phyloP scores from a whole-genome alignment of 169 alveolate species.

The Plasmodium gonderi region DNA sequence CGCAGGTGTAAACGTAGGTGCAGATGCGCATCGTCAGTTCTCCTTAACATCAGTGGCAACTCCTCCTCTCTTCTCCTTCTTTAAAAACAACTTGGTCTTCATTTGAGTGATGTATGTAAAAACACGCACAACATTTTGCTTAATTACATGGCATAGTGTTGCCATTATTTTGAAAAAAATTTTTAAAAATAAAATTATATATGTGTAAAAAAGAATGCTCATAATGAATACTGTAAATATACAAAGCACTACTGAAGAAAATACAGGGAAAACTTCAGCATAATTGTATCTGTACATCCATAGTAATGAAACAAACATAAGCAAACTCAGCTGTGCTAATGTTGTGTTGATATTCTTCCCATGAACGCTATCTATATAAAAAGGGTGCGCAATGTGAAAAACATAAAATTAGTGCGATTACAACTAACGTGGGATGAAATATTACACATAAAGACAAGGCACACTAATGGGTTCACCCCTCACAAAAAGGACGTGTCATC shows the following conservation, averaged over 20 bases:
- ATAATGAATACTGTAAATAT: conserved; percentile 25
- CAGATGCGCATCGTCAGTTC: background rate
- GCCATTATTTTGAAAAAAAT: background rate
- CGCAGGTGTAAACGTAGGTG: background rate
- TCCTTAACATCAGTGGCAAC: background rate
- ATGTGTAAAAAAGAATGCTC: background rate
- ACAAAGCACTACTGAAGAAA: conserved; percentile 24
- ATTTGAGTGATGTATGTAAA: background rate
- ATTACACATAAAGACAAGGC: no score
- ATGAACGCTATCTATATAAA: conserved; percentile 1
- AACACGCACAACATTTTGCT: background rate
- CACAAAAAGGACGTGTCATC: no score
- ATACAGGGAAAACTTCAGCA: conserved; percentile 18
- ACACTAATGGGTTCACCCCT: no score
- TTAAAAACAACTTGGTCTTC: background rate
- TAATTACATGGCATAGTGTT: background rate
- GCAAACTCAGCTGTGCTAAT: conserved; percentile 6
- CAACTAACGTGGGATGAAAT: no score
- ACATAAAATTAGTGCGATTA: no score
- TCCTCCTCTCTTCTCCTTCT: background rate
- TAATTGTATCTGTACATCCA: conserved; percentile 64
- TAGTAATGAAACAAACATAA: conserved; percentile 16
- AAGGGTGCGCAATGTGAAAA: background rate
- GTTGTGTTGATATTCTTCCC: background rate
- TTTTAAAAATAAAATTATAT: conserved; percentile 14